Percentiles rank a stretch among this genome's conserved stretches.
Evolutionary conservation across 768 basidiomycete genomes (phyloP).

Genomic region (Amanita molliuscula): DNA sequence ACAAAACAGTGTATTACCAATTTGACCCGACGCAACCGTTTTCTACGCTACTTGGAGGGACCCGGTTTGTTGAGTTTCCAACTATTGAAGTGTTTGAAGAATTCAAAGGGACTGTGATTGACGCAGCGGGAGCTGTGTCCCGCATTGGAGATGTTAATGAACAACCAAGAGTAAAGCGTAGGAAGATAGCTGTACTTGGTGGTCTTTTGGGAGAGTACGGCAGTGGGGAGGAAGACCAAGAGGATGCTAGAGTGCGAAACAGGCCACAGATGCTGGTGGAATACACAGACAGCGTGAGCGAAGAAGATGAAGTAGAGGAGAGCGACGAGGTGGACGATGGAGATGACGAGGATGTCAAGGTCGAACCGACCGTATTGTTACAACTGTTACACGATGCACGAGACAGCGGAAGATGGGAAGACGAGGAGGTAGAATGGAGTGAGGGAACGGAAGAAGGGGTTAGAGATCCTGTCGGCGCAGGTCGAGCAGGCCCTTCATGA

Average conservation of each 20-base stretch:
- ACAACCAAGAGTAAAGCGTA: slow-evolving; percentile 38
- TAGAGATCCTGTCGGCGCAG: slow-evolving; percentile 63
- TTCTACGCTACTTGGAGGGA: slow-evolving; percentile 37
- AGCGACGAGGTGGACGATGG: slow-evolving; percentile 6
- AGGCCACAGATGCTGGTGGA: slow-evolving; percentile 28
- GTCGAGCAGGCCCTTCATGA: slow-evolving; percentile 81
- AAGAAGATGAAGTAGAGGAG: background rate
- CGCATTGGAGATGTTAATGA: slow-evolving; percentile 17
- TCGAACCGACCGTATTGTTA: slow-evolving; percentile 25
- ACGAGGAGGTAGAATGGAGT: slow-evolving; percentile 35
- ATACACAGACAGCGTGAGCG: slow-evolving; percentile 32
- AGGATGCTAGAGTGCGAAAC: slow-evolving; percentile 14
- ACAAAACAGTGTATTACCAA: slow-evolving; percentile 38
- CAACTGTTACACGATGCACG: slow-evolving; percentile 24
- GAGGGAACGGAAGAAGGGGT: no score
- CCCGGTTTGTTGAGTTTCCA: slow-evolving; percentile 76
- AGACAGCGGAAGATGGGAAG: slow-evolving; percentile 11
- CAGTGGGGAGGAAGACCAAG: slow-evolving; percentile 33
- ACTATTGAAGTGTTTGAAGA: slow-evolving; percentile 70
- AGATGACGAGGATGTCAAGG: slow-evolving; percentile 18
- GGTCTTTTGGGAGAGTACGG: slow-evolving; percentile 54
- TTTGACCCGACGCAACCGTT: slow-evolving; percentile 45
- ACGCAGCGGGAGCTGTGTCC: slow-evolving; percentile 35
- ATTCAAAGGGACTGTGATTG: slow-evolving; percentile 53
- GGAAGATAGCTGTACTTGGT: slow-evolving; percentile 47